These are phyloP conservation scores for Neoboletus magnificus DNA, from an alignment of 768 basidiomycete species.

Conservation along the genomic window DNA sequence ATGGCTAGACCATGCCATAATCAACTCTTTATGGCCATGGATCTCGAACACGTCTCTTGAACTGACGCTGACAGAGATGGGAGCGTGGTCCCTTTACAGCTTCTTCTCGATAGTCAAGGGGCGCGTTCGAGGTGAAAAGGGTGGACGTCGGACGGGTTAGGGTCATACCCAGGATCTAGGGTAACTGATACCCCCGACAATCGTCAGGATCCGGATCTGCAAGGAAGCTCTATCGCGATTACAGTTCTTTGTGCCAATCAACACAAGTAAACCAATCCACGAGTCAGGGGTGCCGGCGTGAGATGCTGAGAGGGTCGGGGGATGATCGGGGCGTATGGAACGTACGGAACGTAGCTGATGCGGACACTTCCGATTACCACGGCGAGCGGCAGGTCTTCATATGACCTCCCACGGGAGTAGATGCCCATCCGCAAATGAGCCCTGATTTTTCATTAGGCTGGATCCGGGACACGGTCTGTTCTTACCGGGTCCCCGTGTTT, in stretches of 20 bases:
- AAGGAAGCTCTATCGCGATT: slow-evolving; percentile 18
- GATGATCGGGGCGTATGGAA: slow-evolving; percentile 6
- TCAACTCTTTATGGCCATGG: neutral
- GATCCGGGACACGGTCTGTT: slow-evolving; percentile 13
- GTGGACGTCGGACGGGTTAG: slow-evolving; percentile 4
- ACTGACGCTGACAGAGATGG: slow-evolving; percentile 4
- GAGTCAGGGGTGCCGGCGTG: slow-evolving; percentile 1
- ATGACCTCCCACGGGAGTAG: slow-evolving; percentile 19
- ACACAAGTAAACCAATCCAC: neutral
- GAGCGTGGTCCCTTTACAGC: neutral
- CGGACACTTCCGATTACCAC: slow-evolving; percentile 23
- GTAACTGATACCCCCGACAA: slow-evolving; percentile 20
- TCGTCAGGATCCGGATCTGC: slow-evolving; percentile 29
- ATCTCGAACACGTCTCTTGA: slow-evolving; percentile 2
- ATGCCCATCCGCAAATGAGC: slow-evolving; percentile 3
- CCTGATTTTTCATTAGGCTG: slow-evolving; percentile 16
- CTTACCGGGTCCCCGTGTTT: slow-evolving; percentile 13
- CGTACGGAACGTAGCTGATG: slow-evolving; percentile 9
- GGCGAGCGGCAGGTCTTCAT: slow-evolving; percentile 13
- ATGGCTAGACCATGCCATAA: slow-evolving; percentile 11
- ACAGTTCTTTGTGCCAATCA: slow-evolving; percentile 20
- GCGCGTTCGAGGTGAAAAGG: neutral
- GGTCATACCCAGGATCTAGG: slow-evolving; percentile 25
- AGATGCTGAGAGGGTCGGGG: slow-evolving; percentile 1
- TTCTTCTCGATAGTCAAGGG: neutral